phyloP scores from a whole-genome alignment of 83 land plant species.

The Picea abies region DNA sequence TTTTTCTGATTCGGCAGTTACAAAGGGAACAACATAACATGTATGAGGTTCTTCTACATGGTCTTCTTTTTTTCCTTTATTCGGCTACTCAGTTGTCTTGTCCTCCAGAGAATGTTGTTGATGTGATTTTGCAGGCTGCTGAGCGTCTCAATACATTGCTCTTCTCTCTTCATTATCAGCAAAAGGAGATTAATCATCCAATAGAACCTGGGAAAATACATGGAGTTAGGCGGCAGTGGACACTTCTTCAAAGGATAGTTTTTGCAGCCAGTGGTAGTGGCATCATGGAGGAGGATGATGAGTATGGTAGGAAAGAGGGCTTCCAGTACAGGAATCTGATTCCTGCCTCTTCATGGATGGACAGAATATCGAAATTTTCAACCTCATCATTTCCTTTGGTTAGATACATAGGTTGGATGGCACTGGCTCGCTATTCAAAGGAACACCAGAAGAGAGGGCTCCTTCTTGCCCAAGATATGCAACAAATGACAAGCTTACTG shows the following conservation, averaged over 20 bases:
- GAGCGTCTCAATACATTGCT: constrained; percentile 63
- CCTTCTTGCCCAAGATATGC: constrained; percentile 67
- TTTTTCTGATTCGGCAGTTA: constrained; percentile 56
- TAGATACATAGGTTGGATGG: constrained; percentile 92
- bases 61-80: constrained; percentile 75
- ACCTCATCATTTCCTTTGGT: constrained; percentile 61
- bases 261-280: constrained; percentile 65
- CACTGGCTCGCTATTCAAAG: constrained; percentile 68
- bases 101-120: constrained; percentile 64
- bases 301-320: neutral
- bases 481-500: constrained; percentile 60
- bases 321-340: constrained; percentile 48
- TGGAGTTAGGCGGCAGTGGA: constrained; percentile 63
- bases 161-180: constrained; percentile 36
- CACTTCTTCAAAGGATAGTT: constrained; percentile 68
- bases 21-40: constrained; percentile 62
- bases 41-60: constrained; percentile 81
- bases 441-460: constrained; percentile 48
- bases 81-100: constrained; percentile 75
- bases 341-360: constrained; percentile 77
- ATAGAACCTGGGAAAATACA: constrained; percentile 37
- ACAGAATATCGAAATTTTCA: constrained; percentile 64
- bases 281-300: constrained; percentile 21
- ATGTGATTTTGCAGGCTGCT: constrained; percentile 67
- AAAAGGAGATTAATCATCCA: constrained; percentile 40